A percentile compares a stretch with the other conserved stretches of the same genome.
These are phyloP conservation scores for Kuraishia ogatae DNA, from an alignment of 805 yeast species.

Conservation along the genomic window DNA sequence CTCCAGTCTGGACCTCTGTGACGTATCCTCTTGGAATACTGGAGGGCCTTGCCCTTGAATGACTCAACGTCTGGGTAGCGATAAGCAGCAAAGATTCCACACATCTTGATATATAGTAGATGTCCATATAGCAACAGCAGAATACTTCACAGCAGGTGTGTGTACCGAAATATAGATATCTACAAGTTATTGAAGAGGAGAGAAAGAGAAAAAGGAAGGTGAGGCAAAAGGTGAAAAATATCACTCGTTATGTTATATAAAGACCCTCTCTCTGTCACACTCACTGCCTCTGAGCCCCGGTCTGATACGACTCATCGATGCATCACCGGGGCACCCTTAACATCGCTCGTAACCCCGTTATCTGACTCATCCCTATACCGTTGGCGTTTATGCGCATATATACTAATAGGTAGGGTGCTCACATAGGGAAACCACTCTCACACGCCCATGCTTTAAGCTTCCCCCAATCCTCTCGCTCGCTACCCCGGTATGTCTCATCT, in stretches of 20 bases:
- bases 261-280: neutral
- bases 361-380: neutral
- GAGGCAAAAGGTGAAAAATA: neutral
- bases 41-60: constrained; percentile 84
- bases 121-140: neutral
- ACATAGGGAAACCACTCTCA: neutral
- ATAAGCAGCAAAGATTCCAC: constrained; percentile 96
- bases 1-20: constrained; percentile 99
- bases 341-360: neutral
- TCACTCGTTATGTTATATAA: neutral
- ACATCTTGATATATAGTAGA: constrained; percentile 40
- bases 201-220: neutral
- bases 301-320: neutral
- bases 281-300: neutral
- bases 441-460: neutral
- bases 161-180: neutral
- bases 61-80: constrained; percentile 70
- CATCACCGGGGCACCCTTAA: neutral
- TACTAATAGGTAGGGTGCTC: too few species aligned
- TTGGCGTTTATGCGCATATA: neutral
- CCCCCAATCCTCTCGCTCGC: neutral
- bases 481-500: neutral
- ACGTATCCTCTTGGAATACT: constrained; percentile 85
- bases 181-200: neutral
- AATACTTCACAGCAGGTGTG: constrained; percentile 1